Evolutionary conservation across 2,329 filamentous ascomycete genomes (phyloP), one percentile per base, ranked within the genome.

Genomic region (Aulographum hederae): DNA sequence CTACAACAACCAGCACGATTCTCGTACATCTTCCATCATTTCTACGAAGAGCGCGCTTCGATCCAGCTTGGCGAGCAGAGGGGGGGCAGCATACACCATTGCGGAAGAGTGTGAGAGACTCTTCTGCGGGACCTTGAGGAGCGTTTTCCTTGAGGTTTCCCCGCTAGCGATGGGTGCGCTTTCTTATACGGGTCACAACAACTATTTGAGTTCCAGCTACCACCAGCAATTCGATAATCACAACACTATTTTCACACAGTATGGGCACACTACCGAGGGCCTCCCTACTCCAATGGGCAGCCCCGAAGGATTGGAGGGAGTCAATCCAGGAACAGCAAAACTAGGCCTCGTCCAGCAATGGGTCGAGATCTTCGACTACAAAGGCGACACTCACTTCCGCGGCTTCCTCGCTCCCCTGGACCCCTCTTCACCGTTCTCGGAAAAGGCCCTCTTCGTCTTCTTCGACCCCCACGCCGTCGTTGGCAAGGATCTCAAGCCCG

Each of bases 31-130:
- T 8, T 14, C 29, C n/a, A 8, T 12, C 18, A 12, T 11, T 18
- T 15, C 29, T 10, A 11, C 18, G n/a, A 14, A 16, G 30, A 32
- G 21, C 11, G 13, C 51, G 64, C 70, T 53, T 65, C 33, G 36
- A 28, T 21, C 37, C 42, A 43, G 45, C 42, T 42, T 42, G 50
- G 57, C 57, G 55, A 52, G 56, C 47, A 61, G 57, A 77, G 78
- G 78, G 79, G 84, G 84, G 82, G 84, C 84, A 76, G 74, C 81
- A 78, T 73, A 80, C 62, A 75, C 76, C 65, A 92, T 93, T 69
- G 84, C 78, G 80, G 84, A 78, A 84, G 84, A 93, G 81, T 92
- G 85, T 93, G 85, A 93, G 84, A 94, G 85, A 69, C 86, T 93
- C 77, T 92, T 93, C 73, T 93, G 85, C 65, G 82, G 86, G 77